A percentile compares a stretch with the other conserved stretches of the same genome.
These are phyloP conservation scores for Suillus ampliporus DNA, from an alignment of 768 basidiomycete species.

Conservation along the genomic window DNA sequence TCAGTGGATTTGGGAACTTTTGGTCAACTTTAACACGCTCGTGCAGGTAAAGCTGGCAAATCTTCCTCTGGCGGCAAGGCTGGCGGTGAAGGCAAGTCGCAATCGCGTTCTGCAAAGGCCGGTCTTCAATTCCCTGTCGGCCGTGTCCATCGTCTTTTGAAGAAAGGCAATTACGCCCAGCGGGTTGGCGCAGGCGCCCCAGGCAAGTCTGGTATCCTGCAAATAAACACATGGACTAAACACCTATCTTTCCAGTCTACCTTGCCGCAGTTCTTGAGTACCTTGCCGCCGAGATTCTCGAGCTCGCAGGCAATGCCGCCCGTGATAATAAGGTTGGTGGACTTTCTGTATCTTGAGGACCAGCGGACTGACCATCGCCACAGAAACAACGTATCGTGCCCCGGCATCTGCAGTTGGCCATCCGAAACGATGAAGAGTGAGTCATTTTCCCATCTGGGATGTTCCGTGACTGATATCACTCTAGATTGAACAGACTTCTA, in stretches of 20 bases:
- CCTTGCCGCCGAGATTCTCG: conserved; percentile 91
- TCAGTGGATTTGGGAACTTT: conserved; percentile 15
- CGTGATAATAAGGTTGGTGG: conserved; percentile 39
- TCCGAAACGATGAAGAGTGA: conserved; percentile 89
- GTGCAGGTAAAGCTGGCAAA: conserved; percentile 54
- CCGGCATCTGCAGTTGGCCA: conserved; percentile 90
- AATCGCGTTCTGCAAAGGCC: conserved; percentile 75
- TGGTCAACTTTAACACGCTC: conserved; percentile 11
- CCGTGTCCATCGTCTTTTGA: conserved; percentile 89
- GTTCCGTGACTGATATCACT: neutral
- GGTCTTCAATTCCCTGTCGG: conserved; percentile 89
- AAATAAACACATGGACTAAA: neutral
- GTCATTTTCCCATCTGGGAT: conserved; percentile 18
- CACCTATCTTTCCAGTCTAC: conserved; percentile 69
- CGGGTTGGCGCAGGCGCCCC: conserved; percentile 91
- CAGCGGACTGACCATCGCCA: neutral
- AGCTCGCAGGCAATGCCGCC: conserved; percentile 85
- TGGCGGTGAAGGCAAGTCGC: conserved; percentile 55
- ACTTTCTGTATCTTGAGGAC: neutral
- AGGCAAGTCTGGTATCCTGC: conserved; percentile 45
- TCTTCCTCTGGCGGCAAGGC: conserved; percentile 54
- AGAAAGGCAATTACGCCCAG: conserved; percentile 87
- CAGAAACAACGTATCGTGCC: conserved; percentile 94
- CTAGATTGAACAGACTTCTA: conserved; percentile 77
- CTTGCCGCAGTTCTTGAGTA: conserved; percentile 92